These are phyloP conservation scores for Penicillium odoratum DNA, from an alignment of 495 filamentous ascomycete genomes.

Conservation along the genomic window DNA sequence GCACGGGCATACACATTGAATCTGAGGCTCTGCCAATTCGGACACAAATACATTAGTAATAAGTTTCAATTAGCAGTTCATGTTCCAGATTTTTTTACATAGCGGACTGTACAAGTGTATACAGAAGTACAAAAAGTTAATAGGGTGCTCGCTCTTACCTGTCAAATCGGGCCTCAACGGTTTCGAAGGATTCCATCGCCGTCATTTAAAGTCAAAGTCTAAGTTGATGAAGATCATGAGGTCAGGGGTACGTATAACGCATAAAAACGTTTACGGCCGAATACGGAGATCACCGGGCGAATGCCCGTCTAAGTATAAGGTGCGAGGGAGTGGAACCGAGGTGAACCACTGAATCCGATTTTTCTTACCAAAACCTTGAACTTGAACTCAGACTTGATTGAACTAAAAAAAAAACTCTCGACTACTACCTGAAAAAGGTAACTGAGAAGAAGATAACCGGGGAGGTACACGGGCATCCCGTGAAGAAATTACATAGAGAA, in stretches of 20 bases:
- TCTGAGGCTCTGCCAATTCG: conserved; percentile 9
- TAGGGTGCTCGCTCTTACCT: background rate
- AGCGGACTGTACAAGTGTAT: background rate
- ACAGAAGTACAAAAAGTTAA: background rate
- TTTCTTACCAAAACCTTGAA: background rate
- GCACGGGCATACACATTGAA: background rate
- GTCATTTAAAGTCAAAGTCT: background rate
- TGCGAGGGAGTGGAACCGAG: background rate
- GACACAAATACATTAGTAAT: background rate
- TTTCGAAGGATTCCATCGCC: background rate
- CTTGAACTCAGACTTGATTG: too few relatives aligned
- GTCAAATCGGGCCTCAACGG: background rate
- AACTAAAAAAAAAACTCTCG: background rate
- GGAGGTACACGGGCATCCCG: background rate
- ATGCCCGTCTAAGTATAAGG: background rate
- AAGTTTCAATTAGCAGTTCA: too few relatives aligned
- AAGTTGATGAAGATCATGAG: background rate
- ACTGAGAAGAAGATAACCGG: background rate
- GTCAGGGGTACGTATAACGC: background rate
- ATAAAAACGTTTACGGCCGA: background rate
- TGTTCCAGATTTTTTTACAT: background rate
- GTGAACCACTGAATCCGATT: background rate
- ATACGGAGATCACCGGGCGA: background rate
- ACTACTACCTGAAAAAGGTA: background rate
- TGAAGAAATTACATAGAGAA: background rate